phyloP scores from a whole-genome alignment of 2,329 filamentous ascomycete genomes.

The Alternaria sp. region DNA sequence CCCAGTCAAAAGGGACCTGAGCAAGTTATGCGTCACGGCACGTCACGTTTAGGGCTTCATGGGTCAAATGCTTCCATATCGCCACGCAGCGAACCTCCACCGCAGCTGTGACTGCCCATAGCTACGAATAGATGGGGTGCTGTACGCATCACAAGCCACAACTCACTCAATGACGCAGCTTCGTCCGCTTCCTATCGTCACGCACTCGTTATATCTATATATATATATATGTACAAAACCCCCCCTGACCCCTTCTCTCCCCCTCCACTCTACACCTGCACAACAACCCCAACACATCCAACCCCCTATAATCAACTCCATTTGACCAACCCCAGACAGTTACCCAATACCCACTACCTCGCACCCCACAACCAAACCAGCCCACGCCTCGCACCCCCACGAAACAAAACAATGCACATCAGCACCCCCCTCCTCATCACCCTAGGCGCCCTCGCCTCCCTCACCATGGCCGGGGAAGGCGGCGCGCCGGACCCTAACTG shows the following conservation, averaged over 20 bases:
- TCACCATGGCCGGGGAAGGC: neutral
- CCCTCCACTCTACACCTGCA: neutral
- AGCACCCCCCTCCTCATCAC: neutral
- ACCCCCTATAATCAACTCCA: neutral
- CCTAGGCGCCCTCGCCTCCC: neutral
- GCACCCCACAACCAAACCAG: neutral
- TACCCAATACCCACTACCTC: neutral
- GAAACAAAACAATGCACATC: neutral
- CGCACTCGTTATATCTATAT: neutral
- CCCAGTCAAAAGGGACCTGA: neutral
- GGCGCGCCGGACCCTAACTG: neutral
- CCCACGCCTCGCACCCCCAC: neutral
- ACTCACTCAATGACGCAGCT: neutral
- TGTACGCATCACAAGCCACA: neutral
- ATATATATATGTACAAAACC: neutral
- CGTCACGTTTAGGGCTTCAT: neutral
- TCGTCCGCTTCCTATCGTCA: neutral
- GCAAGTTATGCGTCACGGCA: neutral
- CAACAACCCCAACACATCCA: neutral
- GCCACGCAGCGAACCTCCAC: neutral
- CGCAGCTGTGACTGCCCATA: neutral
- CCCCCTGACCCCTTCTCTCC: neutral
- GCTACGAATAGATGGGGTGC: neutral
- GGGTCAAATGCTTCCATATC: neutral
- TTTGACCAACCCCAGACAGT: neutral